Percentiles rank a stretch among this genome's conserved stretches.
Conservation (phyloP, 2,329 filamentous ascomycete genomes). For the Epichloe brachyelytri region DNA sequence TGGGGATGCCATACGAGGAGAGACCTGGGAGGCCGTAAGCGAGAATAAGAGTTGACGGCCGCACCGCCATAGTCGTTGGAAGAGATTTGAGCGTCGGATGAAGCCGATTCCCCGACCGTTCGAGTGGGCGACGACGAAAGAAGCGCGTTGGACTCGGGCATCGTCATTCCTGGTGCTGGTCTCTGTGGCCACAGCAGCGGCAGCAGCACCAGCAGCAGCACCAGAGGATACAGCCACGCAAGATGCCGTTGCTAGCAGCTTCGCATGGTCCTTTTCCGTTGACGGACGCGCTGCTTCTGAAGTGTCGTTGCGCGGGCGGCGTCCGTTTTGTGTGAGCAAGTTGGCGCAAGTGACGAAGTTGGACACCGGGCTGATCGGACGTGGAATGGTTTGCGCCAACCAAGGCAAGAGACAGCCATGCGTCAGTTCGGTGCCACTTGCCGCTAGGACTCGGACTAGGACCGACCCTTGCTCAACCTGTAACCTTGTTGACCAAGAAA, state of each 20-base stretch:
- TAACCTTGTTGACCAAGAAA: too few relatives aligned
- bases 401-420: not conserved
- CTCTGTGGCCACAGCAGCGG: not conserved
- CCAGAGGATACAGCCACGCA: not conserved
- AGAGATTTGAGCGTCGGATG: constrained; percentile 5
- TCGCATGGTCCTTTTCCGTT: constrained; percentile 1
- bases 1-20: constrained; percentile 14
- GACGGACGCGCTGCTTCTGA: not conserved
- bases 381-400: not conserved
- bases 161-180: not conserved
- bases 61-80: constrained; percentile 5
- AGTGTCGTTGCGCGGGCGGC: not conserved
- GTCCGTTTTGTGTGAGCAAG: not conserved
- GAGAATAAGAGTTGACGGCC: constrained; percentile 8
- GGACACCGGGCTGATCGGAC: not conserved
- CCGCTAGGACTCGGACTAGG: not conserved
- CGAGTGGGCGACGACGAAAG: constrained; percentile 7
- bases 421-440: not conserved
- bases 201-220: constrained; percentile 1
- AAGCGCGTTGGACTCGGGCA: constrained; percentile 2
- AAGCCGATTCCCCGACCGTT: constrained; percentile 6
- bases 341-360: not conserved
- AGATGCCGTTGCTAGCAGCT: constrained; percentile 2
- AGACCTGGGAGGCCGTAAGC: constrained; percentile 16
- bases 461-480: not conserved